Evolutionary conservation across 2,329 filamentous ascomycete species (phyloP).

Genomic region (Fusarium brevicatenulatum): DNA sequence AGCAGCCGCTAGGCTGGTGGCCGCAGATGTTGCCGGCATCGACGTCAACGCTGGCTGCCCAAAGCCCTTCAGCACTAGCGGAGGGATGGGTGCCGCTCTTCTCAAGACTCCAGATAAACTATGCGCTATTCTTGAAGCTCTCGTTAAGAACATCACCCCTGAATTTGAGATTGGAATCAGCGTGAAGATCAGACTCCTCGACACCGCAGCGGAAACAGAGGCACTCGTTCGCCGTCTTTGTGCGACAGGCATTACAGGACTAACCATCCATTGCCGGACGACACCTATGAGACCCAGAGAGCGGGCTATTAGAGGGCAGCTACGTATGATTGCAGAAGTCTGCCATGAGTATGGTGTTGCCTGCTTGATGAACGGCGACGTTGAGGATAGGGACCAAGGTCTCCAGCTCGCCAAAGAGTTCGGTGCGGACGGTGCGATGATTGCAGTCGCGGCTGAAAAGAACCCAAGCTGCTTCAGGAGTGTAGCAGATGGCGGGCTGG

Average conservation of each 20-base stretch:
- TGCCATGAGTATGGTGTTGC: conserved; percentile 89
- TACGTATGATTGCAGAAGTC: conserved; percentile 83
- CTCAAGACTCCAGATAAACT: conserved; percentile 86
- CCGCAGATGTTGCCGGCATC: conserved; percentile 88
- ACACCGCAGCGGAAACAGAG: conserved; percentile 79
- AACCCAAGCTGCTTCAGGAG: conserved; percentile 89
- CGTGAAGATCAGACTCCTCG: conserved; percentile 93
- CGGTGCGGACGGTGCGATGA: conserved; percentile 95
- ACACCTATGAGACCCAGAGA: conserved; percentile 95
- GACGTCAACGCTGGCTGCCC: conserved; percentile 99
- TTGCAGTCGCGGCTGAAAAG: conserved; percentile 89
- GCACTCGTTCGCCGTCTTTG: conserved; percentile 81
- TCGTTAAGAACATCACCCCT: conserved; percentile 81
- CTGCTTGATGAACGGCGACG: conserved; percentile 96
- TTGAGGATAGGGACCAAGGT: conserved; percentile 78
- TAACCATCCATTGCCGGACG: conserved; percentile 96
- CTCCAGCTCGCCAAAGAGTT: conserved; percentile 77
- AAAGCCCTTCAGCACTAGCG: conserved; percentile 92
- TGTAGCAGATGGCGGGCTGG: conserved; percentile 73
- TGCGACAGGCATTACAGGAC: conserved; percentile 86
- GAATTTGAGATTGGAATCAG: conserved; percentile 91
- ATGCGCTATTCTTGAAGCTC: conserved; percentile 81
- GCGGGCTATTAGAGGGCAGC: conserved; percentile 83
- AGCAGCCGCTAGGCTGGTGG: conserved; percentile 83
- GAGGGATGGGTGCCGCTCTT: conserved; percentile 95